Evolutionary conservation across 176 grass and related monocot genomes (phyloP), one percentile per base, ranked within the genome.

Genomic region (Tillandsia fasciculata): DNA sequence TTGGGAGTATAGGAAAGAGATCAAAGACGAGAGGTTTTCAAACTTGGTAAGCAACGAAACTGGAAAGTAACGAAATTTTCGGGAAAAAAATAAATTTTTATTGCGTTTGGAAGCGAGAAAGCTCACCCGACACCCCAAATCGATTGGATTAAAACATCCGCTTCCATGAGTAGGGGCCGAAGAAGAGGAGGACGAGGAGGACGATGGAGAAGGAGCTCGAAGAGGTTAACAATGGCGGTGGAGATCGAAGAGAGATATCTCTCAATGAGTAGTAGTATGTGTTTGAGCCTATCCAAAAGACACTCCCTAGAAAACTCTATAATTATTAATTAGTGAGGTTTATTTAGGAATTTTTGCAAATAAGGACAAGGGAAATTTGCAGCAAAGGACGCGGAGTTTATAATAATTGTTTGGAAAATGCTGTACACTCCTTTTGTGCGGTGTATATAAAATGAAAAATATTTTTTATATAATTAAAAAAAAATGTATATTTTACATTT

Each of bases 141-240:
- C 47, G 63, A 20, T 29, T 63, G 66, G 78, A 86, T 85, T 68
- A 79, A 79, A 71, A 90, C 79, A 84, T 86, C 83, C 20, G 76
- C 68, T 82, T 72, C 87, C 82, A 85, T 89, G 82, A 67, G 71
- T 47, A 63, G 63, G 79, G 14, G 48, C 5, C 27, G 52, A 51
- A 12, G 59, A 53, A 33, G 15, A 20, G 22, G 54, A 1, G 14
- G 59, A 24, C 7, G 64, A 65, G 14, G 66, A 61, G 29, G 14
- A 12, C 11, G 54, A 23, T 52, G 27, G 70, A 64, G 22, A 61
- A 42, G 33, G 33, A 42, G 33, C 33, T 42, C 33, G 33, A 42
- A 42, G 33, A 7, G 3, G 33, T 5, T 42, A 42, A 42, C 33
- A 42, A 42, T 42, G 56, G 17, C 56, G 56, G 56, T 15, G 56